Evolutionary conservation across 1,139 yeast genomes (phyloP), one percentile per base, ranked within the genome.

Genomic region (Kluyveromyces marxianus): DNA sequence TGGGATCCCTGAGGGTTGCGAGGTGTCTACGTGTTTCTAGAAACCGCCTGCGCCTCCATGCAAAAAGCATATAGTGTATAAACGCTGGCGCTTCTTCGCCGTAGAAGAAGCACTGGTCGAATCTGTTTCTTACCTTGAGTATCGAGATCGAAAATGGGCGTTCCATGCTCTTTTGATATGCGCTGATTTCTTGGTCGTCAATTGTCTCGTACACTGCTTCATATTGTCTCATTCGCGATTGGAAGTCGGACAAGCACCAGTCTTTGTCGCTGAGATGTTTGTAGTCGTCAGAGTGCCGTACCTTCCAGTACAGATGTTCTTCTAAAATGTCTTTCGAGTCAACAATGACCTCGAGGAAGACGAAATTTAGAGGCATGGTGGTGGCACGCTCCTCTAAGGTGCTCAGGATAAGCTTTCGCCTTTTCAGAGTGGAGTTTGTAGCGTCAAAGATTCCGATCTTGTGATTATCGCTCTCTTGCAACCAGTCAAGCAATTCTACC

Each of bases 381-480:
- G 10, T 8, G 8, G 42, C 3, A 26, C 29, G 46, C 35, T 24
- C 10, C 7, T 35, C 30, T 7, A 47, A 21, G 21, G 44, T 42
- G 4, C 39, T 44, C 25, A 42, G 30, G 21, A 44, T 42, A 37
- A 44, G 35, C 25, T 28, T 25, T 14, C 50, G 31, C 29, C 50
- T 36, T 21, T 42, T 33, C 8, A 25, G 36, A 2, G 50, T 47
- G 2, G 50, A 44, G 35, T 47, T 47, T 7, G 50, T 47, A 7
- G 50, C 50, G 30, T 47, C 50, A 30, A 47, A 44, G 6, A 47
- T 39, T 3, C 45, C 50, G n/a, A 47, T 40, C 8, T 33, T 39
- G 35, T 45, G 45, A 2, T 37, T 26, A 7, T 14, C 34, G 26
- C 30, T 41, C 2, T 36, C 25, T 35, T 40, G 36, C 31, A 47